Base-by-base conservation (phyloP, 2,329 filamentous ascomycete genomes). In the Diaporthe ilicicola region DNA sequence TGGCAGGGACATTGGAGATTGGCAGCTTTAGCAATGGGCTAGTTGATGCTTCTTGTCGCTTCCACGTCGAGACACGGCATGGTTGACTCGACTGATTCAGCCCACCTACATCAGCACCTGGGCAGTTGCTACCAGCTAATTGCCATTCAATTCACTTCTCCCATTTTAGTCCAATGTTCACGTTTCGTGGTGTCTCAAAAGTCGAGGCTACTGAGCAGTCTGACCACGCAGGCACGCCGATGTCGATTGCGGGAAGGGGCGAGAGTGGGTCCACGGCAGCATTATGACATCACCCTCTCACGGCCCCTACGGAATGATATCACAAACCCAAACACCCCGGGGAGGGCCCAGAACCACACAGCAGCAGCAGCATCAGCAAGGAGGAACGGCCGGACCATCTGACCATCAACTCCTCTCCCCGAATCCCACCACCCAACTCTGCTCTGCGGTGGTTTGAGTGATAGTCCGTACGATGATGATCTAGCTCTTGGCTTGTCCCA, bases 401-500 rank as follows among this genome's bases (percentile, higher is more conserved):
- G 56, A 34, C n/a, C 39, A 34, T 62, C 19, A 10, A 62, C 37
- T 19, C 42, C 29, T 54, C 2, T 15, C 29, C 51, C 17, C 27
- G 13, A 19, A 9, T 32, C 32, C 32, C 32, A 22, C 32, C 32
- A 17, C 12, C 37, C 32, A 34, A 13, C n/a, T 37, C 34, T 39
- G 54, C 54, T 27, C n/a, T 29, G 9, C 27, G n/a, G 19, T 19
- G 3, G 42, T 29, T 37, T n/a, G n/a, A n/a, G n/a, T 64, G 44
- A 64, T 37, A 29, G 13, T 29, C 29, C 29, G 5, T 50, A n/a
- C 15, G n/a, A 50, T 50, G 59, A 64, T 50, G 44, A 50, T 50
- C 59, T 4, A 50, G 44, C 44, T 64, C 59, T 64, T 64, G 59
- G 59, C 59, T 64, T 64, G 29, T 64, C 59, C 59, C 42, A 64